These are phyloP conservation scores for Schoenoplectus triqueter DNA, from an alignment of 202 grass and related monocot genomes.

Conservation along the genomic window DNA sequence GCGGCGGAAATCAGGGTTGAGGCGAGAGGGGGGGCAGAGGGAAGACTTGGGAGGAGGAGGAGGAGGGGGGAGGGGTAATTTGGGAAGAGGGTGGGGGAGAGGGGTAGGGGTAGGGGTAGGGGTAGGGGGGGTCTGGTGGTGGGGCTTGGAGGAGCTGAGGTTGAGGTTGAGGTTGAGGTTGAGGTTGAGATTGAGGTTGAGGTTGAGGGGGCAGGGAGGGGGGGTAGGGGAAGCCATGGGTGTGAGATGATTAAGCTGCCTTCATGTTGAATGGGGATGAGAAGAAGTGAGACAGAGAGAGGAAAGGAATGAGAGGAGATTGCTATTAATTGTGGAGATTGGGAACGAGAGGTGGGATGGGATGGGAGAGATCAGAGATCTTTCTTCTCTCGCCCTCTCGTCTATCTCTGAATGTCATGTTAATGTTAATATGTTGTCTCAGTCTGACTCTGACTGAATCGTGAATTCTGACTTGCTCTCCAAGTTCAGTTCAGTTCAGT, in stretches of 20 bases:
- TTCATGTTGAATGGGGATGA: too few species aligned
- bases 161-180: constrained; percentile 44
- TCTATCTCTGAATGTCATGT: too few species aligned
- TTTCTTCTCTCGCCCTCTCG: too few species aligned
- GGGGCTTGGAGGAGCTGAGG: constrained; percentile 48
- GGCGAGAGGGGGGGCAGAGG: constrained; percentile 45
- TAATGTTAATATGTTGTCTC: too few species aligned
- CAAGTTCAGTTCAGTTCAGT: neutral
- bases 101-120: constrained; percentile 50
- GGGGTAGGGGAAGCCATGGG: constrained; percentile 81
- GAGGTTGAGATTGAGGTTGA: constrained; percentile 38
- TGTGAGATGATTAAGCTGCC: neutral
- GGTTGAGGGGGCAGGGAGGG: constrained; percentile 56
- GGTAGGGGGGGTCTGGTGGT: constrained; percentile 46
- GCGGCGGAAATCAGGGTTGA: constrained; percentile 82
- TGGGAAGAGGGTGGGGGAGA: constrained; percentile 40
- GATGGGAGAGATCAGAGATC: neutral
- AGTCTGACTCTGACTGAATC: too few species aligned
- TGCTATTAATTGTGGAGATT: too few species aligned
- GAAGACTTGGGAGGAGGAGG: constrained; percentile 41
- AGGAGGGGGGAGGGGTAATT: constrained; percentile 41
- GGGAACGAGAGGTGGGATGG: too few species aligned
- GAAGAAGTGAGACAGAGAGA: too few species aligned
- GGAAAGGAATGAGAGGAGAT: too few species aligned
- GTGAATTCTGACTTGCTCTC: neutral